These are phyloP conservation scores for Pisolithus tinctorius DNA, from an alignment of 768 basidiomycete species.

Conservation along the genomic window DNA sequence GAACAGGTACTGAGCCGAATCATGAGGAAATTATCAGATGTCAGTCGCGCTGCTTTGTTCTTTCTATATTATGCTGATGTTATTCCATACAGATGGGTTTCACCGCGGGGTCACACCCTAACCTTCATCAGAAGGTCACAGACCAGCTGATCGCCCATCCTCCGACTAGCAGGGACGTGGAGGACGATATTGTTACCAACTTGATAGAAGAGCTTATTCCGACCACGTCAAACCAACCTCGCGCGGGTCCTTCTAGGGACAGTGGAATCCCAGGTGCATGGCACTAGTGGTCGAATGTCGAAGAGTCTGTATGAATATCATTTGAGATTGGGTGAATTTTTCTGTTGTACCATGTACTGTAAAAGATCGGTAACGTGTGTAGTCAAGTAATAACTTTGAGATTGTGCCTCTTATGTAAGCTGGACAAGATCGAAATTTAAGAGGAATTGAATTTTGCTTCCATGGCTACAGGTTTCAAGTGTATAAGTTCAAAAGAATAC, in stretches of 20 bases:
- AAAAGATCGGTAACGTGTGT: not conserved
- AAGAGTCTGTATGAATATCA: not conserved
- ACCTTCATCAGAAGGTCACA: slow-evolving; percentile 43
- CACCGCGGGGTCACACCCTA: slow-evolving; percentile 48
- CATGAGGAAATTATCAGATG: slow-evolving; percentile 55
- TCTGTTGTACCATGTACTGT: not conserved
- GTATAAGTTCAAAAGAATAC: too few relatives aligned
- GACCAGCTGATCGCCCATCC: slow-evolving; percentile 38
- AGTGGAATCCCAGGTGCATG: slow-evolving; percentile 41
- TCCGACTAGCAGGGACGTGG: slow-evolving; percentile 43
- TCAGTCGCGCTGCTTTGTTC: slow-evolving; percentile 28
- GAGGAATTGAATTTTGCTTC: too few relatives aligned
- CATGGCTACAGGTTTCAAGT: too few relatives aligned
- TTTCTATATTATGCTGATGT: slow-evolving; percentile 6
- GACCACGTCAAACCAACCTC: slow-evolving; percentile 31
- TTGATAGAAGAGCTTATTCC: slow-evolving; percentile 54
- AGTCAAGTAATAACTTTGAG: too few relatives aligned
- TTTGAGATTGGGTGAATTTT: not conserved
- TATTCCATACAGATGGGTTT: slow-evolving; percentile 60
- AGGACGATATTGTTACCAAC: slow-evolving; percentile 61
- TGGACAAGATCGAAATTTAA: too few relatives aligned
- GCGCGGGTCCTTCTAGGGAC: slow-evolving; percentile 23
- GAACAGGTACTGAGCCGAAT: slow-evolving; percentile 45
- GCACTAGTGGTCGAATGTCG: slow-evolving; percentile 24
- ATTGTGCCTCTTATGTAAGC: too few relatives aligned